Percentiles rank a stretch among this genome's conserved stretches.
Conservation (phyloP, 495 filamentous ascomycete species). For the Xylaria nigripes region DNA sequence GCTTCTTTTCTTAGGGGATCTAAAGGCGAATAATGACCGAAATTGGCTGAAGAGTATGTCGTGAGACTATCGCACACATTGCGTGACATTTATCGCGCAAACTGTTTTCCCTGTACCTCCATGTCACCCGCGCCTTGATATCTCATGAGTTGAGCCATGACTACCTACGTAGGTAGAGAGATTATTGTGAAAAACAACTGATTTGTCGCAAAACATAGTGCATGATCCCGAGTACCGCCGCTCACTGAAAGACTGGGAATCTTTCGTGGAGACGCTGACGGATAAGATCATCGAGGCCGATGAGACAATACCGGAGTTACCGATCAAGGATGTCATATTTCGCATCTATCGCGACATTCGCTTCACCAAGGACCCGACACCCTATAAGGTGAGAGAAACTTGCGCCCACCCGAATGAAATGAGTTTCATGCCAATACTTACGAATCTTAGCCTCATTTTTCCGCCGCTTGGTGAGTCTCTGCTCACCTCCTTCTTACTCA, state of each 20-base stretch:
- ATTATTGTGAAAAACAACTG: neutral
- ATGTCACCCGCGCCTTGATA: no score
- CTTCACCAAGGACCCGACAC: constrained; percentile 70
- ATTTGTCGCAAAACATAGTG: constrained; percentile 35
- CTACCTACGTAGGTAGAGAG: neutral
- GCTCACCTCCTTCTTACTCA: neutral
- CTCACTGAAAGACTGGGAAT: constrained; percentile 68
- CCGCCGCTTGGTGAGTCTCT: constrained; percentile 60
- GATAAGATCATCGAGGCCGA: constrained; percentile 62
- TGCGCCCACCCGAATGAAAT: neutral
- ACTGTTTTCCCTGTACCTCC: neutral
- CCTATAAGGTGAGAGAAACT: constrained; percentile 60
- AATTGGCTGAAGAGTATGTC: constrained; percentile 69
- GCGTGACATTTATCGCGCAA: no score
- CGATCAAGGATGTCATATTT: constrained; percentile 75
- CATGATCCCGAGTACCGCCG: constrained; percentile 70
- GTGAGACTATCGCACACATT: neutral
- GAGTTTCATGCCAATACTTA: neutral
- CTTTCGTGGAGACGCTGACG: constrained; percentile 62
- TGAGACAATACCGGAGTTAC: constrained; percentile 73
- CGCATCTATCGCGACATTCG: constrained; percentile 78
- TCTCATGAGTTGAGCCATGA: no score
- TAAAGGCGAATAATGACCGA: constrained; percentile 70
- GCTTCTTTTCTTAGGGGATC: constrained; percentile 63
- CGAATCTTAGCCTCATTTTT: constrained; percentile 56